Conservation (phyloP, 2,329 filamentous ascomycete species). For the Apiospora arundinis region DNA sequence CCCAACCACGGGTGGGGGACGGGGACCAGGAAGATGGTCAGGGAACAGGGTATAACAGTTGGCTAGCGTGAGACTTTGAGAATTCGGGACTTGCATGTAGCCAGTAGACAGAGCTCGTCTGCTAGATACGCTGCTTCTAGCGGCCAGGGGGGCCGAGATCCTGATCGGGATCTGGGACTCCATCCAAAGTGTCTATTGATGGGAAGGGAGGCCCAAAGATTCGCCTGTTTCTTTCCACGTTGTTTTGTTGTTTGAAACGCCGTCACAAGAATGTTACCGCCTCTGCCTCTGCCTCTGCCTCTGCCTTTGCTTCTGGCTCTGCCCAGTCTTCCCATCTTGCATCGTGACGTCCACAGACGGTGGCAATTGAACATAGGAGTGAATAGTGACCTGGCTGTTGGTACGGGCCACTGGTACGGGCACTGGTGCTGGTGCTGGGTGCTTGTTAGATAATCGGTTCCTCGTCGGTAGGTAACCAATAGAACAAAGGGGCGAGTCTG, state of each 20-base stretch:
- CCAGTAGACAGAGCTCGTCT: not conserved
- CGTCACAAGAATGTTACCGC: not conserved
- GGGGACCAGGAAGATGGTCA: constrained; percentile 8
- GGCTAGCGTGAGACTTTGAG: constrained; percentile 19
- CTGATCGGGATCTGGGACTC: constrained; percentile 22
- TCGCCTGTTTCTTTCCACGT: not conserved
- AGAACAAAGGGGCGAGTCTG: constrained; percentile 12
- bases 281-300: not conserved
- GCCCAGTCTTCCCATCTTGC: not conserved
- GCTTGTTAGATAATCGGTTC: not conserved
- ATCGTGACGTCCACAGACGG: not conserved
- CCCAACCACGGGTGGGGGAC: constrained; percentile 26
- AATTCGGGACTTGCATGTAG: constrained; percentile 21
- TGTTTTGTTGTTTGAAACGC: constrained; percentile 11
- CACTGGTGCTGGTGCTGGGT: not conserved
- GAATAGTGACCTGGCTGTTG: not conserved
- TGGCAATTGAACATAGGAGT: not conserved
- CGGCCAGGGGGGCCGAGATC: constrained; percentile 21
- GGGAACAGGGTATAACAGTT: constrained; percentile 24
- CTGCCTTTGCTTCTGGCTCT: not conserved
- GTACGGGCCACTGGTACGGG: too few relatives aligned
- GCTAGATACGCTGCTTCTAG: constrained; percentile 6
- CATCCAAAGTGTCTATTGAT: constrained; percentile 20
- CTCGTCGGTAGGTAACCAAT: constrained; percentile 1
- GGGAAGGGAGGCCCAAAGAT: constrained; percentile 3